These are phyloP conservation scores for Populus hybrid DNA, from an alignment of 441 rosid genomes.

Conservation along the genomic window DNA sequence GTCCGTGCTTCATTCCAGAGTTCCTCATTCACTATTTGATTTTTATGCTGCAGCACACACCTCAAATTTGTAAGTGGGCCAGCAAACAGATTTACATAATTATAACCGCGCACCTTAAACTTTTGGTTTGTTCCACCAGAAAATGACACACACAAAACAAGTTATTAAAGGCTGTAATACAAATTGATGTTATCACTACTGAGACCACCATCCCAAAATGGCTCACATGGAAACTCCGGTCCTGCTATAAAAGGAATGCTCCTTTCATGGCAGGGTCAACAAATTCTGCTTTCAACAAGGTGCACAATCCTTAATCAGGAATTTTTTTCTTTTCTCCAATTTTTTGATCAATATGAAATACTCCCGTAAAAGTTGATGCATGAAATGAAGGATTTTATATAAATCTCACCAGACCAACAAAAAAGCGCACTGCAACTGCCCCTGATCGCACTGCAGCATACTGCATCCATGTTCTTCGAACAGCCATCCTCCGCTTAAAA, in stretches of 20 bases:
- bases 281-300: background rate
- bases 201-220: background rate
- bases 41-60: constrained; percentile 76
- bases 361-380: background rate
- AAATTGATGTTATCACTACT: background rate
- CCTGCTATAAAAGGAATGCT: background rate
- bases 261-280: background rate
- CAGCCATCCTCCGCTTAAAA: constrained; percentile 93
- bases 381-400: background rate
- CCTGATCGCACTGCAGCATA: constrained; percentile 73
- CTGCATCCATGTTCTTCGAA: constrained; percentile 98
- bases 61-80: constrained; percentile 20
- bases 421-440: constrained; percentile 81
- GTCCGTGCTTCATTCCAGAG: constrained; percentile 90
- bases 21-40: constrained; percentile 80
- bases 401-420: constrained; percentile 90
- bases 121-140: constrained; percentile 2
- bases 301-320: background rate
- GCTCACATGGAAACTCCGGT: background rate
- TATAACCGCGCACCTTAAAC: background rate
- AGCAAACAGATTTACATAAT: constrained; percentile 9
- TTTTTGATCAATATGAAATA: background rate
- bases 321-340: background rate
- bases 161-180: background rate
- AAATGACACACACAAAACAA: background rate